These are phyloP conservation scores for Usnea hakonensis DNA, from an alignment of 495 filamentous ascomycete genomes.

Conservation along the genomic window DNA sequence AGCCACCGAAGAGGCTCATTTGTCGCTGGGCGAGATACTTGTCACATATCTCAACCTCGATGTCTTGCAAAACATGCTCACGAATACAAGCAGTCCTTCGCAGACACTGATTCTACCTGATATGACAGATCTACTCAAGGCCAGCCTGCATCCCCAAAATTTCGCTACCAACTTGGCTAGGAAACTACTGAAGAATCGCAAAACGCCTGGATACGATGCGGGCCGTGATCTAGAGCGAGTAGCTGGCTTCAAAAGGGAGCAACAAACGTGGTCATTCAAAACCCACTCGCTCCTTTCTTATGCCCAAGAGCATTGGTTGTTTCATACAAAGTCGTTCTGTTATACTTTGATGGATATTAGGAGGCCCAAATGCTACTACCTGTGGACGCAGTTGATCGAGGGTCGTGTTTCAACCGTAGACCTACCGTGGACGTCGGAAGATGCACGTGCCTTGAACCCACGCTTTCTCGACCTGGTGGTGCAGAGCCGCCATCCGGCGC, in stretches of 20 bases:
- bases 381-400: not conserved
- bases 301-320: not conserved
- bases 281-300: not conserved
- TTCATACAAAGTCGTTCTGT: not conserved
- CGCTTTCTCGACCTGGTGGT: not conserved
- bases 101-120: not conserved
- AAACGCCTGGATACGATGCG: not conserved
- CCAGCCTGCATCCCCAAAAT: not conserved
- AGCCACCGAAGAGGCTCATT: not conserved
- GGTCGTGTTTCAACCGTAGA: not conserved
- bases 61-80: conserved; percentile 11
- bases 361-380: not conserved
- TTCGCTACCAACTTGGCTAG: not conserved
- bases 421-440: not conserved
- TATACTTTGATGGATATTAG: too few species aligned
- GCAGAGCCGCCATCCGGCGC: not conserved
- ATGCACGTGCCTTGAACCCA: not conserved
- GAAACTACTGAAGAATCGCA: not conserved
- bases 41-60: conserved; percentile 21
- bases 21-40: conserved; percentile 14
- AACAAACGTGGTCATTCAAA: not conserved
- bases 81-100: not conserved
- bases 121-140: not conserved
- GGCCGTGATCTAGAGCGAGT: not conserved
- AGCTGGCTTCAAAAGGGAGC: not conserved